Evolutionary conservation across 2,329 filamentous ascomycete species (phyloP).

Genomic region (Ophiocordyceps camponoti-rufipedis): DNA sequence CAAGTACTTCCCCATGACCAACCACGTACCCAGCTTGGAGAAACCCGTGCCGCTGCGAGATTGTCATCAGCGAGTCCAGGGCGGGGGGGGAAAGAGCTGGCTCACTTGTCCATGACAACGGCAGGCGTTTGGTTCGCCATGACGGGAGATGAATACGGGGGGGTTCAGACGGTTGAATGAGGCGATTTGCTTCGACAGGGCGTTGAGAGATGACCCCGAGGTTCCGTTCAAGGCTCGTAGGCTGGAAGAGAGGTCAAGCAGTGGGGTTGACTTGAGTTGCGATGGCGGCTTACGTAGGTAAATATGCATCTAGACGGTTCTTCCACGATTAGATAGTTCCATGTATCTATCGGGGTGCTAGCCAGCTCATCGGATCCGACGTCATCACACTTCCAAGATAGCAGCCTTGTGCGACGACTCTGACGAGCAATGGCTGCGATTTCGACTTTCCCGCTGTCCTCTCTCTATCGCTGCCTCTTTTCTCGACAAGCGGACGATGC

Average conservation of each 20-base stretch:
- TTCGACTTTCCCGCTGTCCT: too few species aligned
- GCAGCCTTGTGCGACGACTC: too few species aligned
- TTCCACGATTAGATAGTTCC: not conserved
- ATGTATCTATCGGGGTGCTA: not conserved
- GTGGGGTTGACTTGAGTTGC: not conserved
- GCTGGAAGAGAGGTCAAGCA: not conserved
- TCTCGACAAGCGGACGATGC: not conserved
- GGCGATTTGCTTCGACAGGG: not conserved
- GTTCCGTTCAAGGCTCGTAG: not conserved
- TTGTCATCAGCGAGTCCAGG: slow-evolving; percentile 7
- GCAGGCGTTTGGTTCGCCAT: slow-evolving; percentile 98
- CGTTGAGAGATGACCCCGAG: not conserved
- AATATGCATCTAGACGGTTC: not conserved
- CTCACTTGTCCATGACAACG: slow-evolving; percentile 99
- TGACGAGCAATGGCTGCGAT: not conserved
- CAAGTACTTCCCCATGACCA: not conserved
- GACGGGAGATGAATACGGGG: slow-evolving; percentile 4
- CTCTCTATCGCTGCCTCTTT: too few species aligned
- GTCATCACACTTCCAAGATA: not conserved
- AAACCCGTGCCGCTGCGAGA: slow-evolving; percentile 80
- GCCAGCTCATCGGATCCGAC: not conserved
- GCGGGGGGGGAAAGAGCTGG: slow-evolving; percentile 26
- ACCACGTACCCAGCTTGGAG: slow-evolving; percentile 77
- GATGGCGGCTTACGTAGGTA: not conserved
- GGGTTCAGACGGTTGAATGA: not conserved